These are phyloP conservation scores for Vitis labrusca DNA, from an alignment of 164 flowering plant species.

Conservation along the genomic window DNA sequence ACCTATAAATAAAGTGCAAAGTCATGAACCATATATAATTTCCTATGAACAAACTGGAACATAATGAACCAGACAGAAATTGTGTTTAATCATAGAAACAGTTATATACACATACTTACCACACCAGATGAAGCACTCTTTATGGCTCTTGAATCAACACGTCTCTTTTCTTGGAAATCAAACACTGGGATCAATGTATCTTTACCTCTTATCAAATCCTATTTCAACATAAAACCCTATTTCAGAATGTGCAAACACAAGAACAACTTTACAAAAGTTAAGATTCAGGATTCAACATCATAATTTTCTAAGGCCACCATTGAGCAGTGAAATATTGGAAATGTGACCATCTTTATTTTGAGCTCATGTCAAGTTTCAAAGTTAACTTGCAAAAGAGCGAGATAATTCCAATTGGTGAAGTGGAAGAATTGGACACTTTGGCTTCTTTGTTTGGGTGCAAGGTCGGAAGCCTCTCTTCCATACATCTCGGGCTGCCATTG, in stretches of 20 bases:
- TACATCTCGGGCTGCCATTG: too few species aligned
- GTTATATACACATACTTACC: slow-evolving; percentile 40
- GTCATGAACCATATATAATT: neutral
- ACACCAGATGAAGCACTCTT: slow-evolving; percentile 81
- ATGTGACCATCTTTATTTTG: too few species aligned
- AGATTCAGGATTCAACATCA: neutral
- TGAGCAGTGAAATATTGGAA: too few species aligned
- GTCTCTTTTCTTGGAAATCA: slow-evolving; percentile 84
- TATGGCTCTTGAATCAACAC: slow-evolving; percentile 62
- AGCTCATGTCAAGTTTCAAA: too few species aligned
- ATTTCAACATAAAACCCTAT: slow-evolving; percentile 16
- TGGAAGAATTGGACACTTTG: too few species aligned
- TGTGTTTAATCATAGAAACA: neutral
- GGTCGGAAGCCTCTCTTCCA: too few species aligned
- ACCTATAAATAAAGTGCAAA: slow-evolving; percentile 48
- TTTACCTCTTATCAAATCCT: slow-evolving; percentile 88
- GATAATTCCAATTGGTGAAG: too few species aligned
- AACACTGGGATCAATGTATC: slow-evolving; percentile 76
- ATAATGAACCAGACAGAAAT: too few species aligned
- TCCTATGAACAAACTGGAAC: too few species aligned
- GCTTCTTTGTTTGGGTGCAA: too few species aligned
- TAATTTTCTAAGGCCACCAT: neutral
- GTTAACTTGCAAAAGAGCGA: too few species aligned
- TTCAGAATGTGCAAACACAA: neutral
- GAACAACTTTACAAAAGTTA: neutral